Evolutionary conservation across 2,329 filamentous ascomycete genomes (phyloP).

Genomic region (Fusarium verrucosum): DNA sequence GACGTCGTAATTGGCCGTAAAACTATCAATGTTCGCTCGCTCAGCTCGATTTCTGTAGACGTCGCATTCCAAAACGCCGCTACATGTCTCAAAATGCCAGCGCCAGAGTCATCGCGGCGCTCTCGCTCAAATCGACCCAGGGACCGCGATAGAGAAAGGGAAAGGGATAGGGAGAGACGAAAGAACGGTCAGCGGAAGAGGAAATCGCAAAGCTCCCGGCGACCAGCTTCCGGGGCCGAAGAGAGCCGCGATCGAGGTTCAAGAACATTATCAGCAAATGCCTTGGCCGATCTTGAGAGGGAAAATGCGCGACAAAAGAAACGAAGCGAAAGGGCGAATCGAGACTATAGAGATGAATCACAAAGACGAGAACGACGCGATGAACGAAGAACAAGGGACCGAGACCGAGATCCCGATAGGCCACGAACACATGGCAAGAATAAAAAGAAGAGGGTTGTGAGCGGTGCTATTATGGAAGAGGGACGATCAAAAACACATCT

Average conservation of each 20-base stretch:
- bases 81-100: constrained; percentile 47
- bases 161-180: constrained; percentile 10
- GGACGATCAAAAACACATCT: constrained; percentile 58
- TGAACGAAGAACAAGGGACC: constrained; percentile 35
- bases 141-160: constrained; percentile 41
- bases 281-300: constrained; percentile 72
- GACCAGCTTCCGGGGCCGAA: constrained; percentile 49
- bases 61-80: constrained; percentile 42
- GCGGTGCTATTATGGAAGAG: constrained; percentile 75
- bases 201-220: constrained; percentile 45
- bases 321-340: constrained; percentile 27
- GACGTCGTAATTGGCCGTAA: constrained; percentile 9
- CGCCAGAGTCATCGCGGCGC: constrained; percentile 48
- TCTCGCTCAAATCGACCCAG: constrained; percentile 40
- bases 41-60: constrained; percentile 16
- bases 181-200: constrained; percentile 52
- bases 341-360: constrained; percentile 42
- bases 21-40: constrained; percentile 19
- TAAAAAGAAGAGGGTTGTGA: constrained; percentile 71
- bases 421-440: constrained; percentile 51
- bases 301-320: constrained; percentile 63
- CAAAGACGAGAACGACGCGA: constrained; percentile 46
- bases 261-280: constrained; percentile 58
- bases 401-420: constrained; percentile 37
- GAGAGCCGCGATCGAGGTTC: constrained; percentile 46